Base-by-base conservation (phyloP, 495 filamentous ascomycete species). In the Aspergillus nanangensis region DNA sequence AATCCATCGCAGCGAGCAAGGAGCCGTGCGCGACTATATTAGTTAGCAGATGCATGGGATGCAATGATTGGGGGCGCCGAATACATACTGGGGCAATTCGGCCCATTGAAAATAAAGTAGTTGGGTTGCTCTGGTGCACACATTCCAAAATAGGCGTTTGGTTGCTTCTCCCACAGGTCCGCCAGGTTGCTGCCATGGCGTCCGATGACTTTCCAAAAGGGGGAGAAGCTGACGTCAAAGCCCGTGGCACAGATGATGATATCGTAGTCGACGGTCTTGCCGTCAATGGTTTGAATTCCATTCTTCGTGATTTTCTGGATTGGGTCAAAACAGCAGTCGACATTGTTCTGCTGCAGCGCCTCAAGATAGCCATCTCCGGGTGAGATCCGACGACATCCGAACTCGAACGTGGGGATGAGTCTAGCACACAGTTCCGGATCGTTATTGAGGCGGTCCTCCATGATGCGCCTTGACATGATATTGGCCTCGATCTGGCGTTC, bases 241-340 rank as follows among this genome's bases (percentile, higher is more conserved):
- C 75, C 75, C 2, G 71, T 72, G 10, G 71, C 58, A 52, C 70
- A 76, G 17, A 78, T 61, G 14, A 78, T 66, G 1, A 75, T 47
- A 42, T 77, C 74, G n/a, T 68, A 59, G 19, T 70, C 55, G 8
- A 58, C 38, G 20, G 53, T 44, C 1, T 44, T n/a, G n/a, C n/a
- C 48, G 0, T 44, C 9, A 1, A 0, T 8, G 17, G 61, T 70
- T 3, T 58, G 47, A 31, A 78, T 66, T 0, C 77, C 80, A 2
- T 56, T 72, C 17, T 65, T 57, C 0, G 71, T 78, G 48, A 83
- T 67, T 5, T 57, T 48, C 36, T 63, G 52, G 48, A 84, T 83
- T 13, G 53, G 53, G 14, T 65, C 66, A 36, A 55, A 55, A 46
- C 73, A 61, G 41, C 76, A 67, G 8, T 68, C 53, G 3, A 75